A percentile compares a stretch with the other conserved stretches of the same genome.
Evolutionary conservation across 2,329 filamentous ascomycete genomes (phyloP).

Genomic region (Alternaria sp.): DNA sequence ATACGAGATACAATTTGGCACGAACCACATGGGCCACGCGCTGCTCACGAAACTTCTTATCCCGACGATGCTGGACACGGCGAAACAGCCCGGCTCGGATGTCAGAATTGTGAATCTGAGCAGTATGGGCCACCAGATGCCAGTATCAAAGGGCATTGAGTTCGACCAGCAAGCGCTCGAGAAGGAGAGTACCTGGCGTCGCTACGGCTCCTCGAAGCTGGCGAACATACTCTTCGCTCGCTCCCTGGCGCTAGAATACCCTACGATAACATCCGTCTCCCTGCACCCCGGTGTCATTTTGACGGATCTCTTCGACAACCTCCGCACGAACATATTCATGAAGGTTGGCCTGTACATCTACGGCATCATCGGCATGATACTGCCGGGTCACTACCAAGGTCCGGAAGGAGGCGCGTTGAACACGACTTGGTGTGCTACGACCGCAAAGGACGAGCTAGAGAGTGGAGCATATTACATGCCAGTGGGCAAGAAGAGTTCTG

Average conservation of each 20-base stretch:
- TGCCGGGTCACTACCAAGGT: conserved; percentile 40
- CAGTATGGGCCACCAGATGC: conserved; percentile 37
- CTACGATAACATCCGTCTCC: conserved; percentile 52
- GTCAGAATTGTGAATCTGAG: conserved; percentile 55
- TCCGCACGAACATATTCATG: conserved; percentile 34
- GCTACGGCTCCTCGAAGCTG: conserved; percentile 59
- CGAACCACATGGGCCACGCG: conserved; percentile 60
- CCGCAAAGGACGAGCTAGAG: conserved; percentile 40
- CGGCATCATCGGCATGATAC: conserved; percentile 21
- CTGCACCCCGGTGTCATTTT: conserved; percentile 59
- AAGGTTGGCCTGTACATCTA: conserved; percentile 36
- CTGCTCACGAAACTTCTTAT: conserved; percentile 56
- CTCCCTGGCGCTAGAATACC: conserved; percentile 53
- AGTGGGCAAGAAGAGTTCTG: conserved; percentile 32
- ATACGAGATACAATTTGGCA: conserved; percentile 59
- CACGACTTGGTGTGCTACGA: conserved; percentile 52
- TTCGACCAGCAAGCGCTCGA: conserved; percentile 46
- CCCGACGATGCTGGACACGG: conserved; percentile 52
- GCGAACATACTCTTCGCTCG: conserved; percentile 57
- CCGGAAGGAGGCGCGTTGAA: conserved; percentile 48
- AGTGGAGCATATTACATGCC: conserved; percentile 54
- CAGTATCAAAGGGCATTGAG: conserved; percentile 40
- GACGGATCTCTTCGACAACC: conserved; percentile 50
- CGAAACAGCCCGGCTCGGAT: conserved; percentile 46
- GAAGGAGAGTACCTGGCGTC: conserved; percentile 36